These are phyloP conservation scores for Tolypocladium capitatum DNA, from an alignment of 2,329 filamentous ascomycete species.

Conservation along the genomic window DNA sequence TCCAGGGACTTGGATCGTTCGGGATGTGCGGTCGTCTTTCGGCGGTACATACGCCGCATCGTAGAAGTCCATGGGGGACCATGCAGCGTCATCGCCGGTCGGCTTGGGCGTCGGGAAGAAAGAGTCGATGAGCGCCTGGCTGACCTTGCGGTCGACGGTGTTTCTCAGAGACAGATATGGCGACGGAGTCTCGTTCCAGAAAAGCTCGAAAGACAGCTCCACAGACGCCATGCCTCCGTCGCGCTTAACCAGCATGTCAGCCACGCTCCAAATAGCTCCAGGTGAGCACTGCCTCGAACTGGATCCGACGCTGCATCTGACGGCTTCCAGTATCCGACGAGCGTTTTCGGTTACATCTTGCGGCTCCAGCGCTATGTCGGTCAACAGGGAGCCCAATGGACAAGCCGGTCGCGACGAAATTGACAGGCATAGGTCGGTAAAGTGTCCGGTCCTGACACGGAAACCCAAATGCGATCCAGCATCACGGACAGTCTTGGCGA, in stretches of 20 bases:
- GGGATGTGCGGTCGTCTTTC: constrained; percentile 23
- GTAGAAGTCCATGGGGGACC: constrained; percentile 50
- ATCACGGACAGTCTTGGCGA: constrained; percentile 5
- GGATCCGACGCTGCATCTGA: neutral
- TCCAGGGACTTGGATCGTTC: constrained; percentile 26
- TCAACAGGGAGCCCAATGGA: constrained; percentile 2
- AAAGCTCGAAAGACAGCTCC: constrained; percentile 20
- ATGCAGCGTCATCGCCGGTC: constrained; percentile 9
- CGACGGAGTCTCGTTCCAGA: constrained; percentile 28
- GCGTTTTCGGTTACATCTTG: constrained; percentile 10
- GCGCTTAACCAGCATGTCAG: constrained; percentile 18
- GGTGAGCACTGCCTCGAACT: constrained; percentile 8
- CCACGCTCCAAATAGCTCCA: constrained; percentile 22
- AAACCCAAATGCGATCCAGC: constrained; percentile 12
- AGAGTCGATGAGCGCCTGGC: constrained; percentile 21
- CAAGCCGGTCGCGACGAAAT: constrained; percentile 7
- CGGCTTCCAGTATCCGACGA: constrained; percentile 8
- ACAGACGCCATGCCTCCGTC: constrained; percentile 13
- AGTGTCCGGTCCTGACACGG: constrained; percentile 1
- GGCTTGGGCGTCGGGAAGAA: constrained; percentile 15
- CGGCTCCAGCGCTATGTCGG: constrained; percentile 10
- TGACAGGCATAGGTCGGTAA: constrained; percentile 3
- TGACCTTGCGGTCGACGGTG: constrained; percentile 16
- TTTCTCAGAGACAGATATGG: constrained; percentile 17
- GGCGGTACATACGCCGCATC: constrained; percentile 51